These are phyloP conservation scores for Thermothielavioides terrestris DNA, from an alignment of 495 filamentous ascomycete genomes.

Conservation along the genomic window DNA sequence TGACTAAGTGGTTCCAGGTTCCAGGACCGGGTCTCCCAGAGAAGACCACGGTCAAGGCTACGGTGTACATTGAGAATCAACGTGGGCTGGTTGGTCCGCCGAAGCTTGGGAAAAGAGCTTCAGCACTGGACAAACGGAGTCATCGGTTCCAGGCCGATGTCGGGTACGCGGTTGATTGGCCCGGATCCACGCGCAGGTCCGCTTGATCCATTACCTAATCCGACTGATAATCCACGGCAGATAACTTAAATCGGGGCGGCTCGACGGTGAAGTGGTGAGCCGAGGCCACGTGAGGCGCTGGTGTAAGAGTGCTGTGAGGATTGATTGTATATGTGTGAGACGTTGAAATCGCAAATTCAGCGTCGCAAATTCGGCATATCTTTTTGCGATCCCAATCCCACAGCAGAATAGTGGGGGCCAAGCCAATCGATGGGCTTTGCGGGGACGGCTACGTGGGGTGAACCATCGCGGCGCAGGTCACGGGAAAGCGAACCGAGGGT, in stretches of 20 bases:
- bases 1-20: conserved; percentile 15
- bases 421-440: not conserved
- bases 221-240: conserved; percentile 28
- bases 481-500: no score
- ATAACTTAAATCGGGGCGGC: not conserved
- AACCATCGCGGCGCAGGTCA: conserved; percentile 3
- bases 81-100: conserved; percentile 11
- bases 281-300: conserved; percentile 14
- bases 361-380: no score
- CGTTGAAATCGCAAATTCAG: not conserved
- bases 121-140: conserved; percentile 6
- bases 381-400: not conserved
- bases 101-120: conserved; percentile 12
- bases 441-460: not conserved
- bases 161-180: conserved; percentile 6
- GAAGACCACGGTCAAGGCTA: no score
- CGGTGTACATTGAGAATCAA: conserved; percentile 8
- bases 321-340: not conserved
- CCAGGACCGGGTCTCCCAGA: conserved; percentile 3
- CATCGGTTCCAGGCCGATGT: conserved; percentile 5
- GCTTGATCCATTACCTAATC: conserved; percentile 23
- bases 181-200: not conserved
- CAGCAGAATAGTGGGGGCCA: not conserved
- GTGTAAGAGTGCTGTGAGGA: not conserved
- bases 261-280: not conserved